These are phyloP conservation scores for Tolypocladium paradoxum DNA, from an alignment of 2,329 filamentous ascomycete genomes.

Conservation along the genomic window DNA sequence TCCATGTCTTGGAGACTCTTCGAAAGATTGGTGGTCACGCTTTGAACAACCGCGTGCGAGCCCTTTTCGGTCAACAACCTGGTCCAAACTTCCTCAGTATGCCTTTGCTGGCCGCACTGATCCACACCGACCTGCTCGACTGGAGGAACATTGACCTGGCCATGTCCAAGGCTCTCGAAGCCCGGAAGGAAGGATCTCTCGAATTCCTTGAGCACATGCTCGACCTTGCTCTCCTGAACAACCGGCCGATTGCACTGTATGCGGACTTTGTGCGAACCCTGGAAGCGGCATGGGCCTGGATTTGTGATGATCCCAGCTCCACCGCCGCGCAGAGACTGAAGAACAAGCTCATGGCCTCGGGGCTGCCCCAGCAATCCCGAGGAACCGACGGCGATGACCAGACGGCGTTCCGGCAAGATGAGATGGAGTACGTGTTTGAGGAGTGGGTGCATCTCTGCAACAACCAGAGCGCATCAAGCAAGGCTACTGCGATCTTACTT, in stretches of 20 bases:
- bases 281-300: conserved; percentile 72
- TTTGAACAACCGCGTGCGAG: conserved; percentile 43
- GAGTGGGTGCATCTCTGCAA: conserved; percentile 84
- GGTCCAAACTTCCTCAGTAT: conserved; percentile 45
- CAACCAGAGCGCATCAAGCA: conserved; percentile 65
- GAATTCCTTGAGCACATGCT: conserved; percentile 73
- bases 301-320: conserved; percentile 59
- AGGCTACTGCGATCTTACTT: conserved; percentile 64
- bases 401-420: conserved; percentile 53
- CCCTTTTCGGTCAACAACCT: conserved; percentile 46
- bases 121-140: conserved; percentile 50
- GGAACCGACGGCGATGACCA: conserved; percentile 44
- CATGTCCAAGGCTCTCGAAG: conserved; percentile 60
- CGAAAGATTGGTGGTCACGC: conserved; percentile 47
- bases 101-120: conserved; percentile 44
- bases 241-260: conserved; percentile 66
- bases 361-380: conserved; percentile 24
- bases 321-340: conserved; percentile 60
- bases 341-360: conserved; percentile 39
- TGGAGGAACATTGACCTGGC: conserved; percentile 58
- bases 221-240: conserved; percentile 67
- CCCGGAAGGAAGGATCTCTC: conserved; percentile 60
- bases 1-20: conserved; percentile 50
- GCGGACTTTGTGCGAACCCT: conserved; percentile 79
- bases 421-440: conserved; percentile 90